Evolutionary conservation across 1,139 yeast species (phyloP).

Genomic region (Hansenula lynferdii): DNA sequence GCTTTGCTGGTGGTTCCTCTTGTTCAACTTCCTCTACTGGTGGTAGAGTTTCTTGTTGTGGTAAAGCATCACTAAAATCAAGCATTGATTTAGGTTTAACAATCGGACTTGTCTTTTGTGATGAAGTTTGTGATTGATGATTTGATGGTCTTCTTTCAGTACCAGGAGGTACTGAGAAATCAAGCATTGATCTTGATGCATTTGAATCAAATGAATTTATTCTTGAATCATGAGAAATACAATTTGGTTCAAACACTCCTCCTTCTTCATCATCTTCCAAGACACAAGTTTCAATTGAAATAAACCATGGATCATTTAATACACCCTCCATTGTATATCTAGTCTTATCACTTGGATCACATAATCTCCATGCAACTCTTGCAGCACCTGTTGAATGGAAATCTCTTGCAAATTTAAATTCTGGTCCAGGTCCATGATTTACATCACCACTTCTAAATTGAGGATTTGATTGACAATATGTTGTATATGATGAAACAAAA

Average conservation of each 20-base stretch:
- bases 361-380: slow-evolving; percentile 70
- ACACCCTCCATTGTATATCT: slow-evolving; percentile 53
- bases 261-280: slow-evolving; percentile 46
- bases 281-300: slow-evolving; percentile 53
- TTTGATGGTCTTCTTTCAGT: background rate
- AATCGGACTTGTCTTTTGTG: slow-evolving; percentile 11
- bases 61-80: slow-evolving; percentile 13
- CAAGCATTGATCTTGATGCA: slow-evolving; percentile 5
- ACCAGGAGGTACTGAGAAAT: background rate
- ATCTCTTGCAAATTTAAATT: slow-evolving; percentile 58
- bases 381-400: slow-evolving; percentile 57
- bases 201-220: slow-evolving; percentile 7
- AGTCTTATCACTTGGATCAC: slow-evolving; percentile 53
- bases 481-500: slow-evolving; percentile 46
- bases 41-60: slow-evolving; percentile 16
- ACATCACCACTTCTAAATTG: slow-evolving; percentile 46
- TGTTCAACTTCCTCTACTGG: slow-evolving; percentile 18
- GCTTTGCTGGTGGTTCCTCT: slow-evolving; percentile 7
- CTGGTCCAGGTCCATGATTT: slow-evolving; percentile 59
- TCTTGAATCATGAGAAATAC: background rate
- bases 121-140: slow-evolving; percentile 3
- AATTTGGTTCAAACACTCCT: background rate
- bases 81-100: slow-evolving; percentile 17
- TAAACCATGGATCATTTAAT: slow-evolving; percentile 64
- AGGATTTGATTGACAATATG: slow-evolving; percentile 47